Conservation (phyloP, 257 asterid genomes). For the Nicotiana tomentosiformis region DNA sequence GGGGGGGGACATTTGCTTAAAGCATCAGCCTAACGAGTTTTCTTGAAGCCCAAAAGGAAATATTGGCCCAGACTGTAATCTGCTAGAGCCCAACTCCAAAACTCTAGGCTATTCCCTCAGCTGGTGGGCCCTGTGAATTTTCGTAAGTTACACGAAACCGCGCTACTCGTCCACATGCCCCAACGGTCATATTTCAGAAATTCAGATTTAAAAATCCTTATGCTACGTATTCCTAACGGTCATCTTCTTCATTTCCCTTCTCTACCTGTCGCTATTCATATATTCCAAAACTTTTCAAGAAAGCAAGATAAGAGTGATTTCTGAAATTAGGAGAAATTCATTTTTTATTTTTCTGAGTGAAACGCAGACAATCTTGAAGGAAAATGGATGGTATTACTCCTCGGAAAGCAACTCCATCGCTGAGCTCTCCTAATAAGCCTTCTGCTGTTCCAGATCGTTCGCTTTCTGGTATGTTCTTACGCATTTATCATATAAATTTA, state of each 20-base stretch:
- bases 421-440: constrained; percentile 22
- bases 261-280: background rate
- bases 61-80: background rate
- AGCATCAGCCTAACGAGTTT: too few relatives aligned
- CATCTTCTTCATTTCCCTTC: background rate
- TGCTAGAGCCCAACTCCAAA: background rate
- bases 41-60: background rate
- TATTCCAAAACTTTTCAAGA: background rate
- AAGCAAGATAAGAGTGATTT: background rate
- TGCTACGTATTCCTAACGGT: background rate
- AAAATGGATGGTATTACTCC: too few relatives aligned
- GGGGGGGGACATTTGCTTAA: too few relatives aligned
- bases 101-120: background rate
- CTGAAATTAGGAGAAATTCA: background rate
- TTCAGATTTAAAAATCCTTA: background rate
- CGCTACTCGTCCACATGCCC: background rate
- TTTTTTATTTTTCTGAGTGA: too few relatives aligned
- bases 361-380: background rate
- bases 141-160: background rate
- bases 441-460: constrained; percentile 27
- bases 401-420: constrained; percentile 11
- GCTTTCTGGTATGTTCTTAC: constrained; percentile 35
- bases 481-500: background rate
- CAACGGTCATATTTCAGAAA: background rate
- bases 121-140: background rate